Percentiles rank a stretch among this genome's conserved stretches.
phyloP scores from a whole-genome alignment of 208 protist genomes.

The Naegleria gruberi region DNA sequence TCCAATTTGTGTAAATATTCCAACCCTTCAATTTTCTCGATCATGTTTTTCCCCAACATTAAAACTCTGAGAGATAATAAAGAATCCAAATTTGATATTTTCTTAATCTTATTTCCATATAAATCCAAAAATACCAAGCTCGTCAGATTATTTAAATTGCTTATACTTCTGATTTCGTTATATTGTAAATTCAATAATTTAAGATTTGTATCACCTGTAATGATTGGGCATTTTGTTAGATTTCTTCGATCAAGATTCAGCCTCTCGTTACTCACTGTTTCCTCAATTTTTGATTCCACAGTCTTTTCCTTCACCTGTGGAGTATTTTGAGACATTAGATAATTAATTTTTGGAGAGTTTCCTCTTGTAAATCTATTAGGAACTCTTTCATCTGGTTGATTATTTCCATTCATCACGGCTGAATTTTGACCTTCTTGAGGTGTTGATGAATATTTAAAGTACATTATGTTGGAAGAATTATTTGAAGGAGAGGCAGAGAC shows the following conservation, averaged over 20 bases:
- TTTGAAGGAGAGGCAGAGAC: background rate
- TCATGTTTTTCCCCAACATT: background rate
- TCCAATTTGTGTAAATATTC: background rate
- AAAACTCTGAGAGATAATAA: background rate
- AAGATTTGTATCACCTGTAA: background rate
- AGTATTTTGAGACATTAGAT: background rate
- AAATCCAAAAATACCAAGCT: conserved; percentile 4
- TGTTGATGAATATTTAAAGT: background rate
- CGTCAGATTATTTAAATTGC: background rate
- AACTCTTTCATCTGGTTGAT: background rate
- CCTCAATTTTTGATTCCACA: background rate
- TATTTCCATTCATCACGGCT: background rate
- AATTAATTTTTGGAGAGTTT: background rate
- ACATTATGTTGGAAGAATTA: background rate
- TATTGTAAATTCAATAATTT: background rate
- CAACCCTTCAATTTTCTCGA: background rate
- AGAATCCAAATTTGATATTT: background rate
- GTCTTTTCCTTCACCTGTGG: background rate
- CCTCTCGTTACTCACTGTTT: background rate
- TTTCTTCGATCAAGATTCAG: background rate
- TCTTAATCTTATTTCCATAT: background rate
- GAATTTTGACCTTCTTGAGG: background rate
- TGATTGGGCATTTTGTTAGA: background rate
- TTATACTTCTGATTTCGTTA: background rate
- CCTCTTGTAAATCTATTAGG: background rate